These are phyloP conservation scores for Digitaria exilis DNA, from an alignment of 202 grass and related monocot species.

Conservation along the genomic window DNA sequence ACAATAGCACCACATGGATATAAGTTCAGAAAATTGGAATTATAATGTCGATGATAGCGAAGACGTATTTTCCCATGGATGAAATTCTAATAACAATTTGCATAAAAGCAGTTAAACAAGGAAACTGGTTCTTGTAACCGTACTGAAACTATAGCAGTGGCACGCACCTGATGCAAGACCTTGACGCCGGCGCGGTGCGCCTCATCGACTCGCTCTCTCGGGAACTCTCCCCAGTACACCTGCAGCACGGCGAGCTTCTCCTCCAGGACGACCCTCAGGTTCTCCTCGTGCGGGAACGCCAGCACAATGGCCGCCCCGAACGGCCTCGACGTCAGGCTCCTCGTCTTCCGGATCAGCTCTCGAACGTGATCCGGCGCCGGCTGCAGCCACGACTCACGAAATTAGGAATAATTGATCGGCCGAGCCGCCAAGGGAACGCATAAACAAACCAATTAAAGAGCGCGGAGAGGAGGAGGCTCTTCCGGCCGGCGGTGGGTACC, in stretches of 20 bases:
- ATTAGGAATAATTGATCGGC: not conserved
- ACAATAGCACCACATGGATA: not conserved
- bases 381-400: constrained; percentile 32
- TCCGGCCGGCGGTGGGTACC: constrained; percentile 32
- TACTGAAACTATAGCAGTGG: not conserved
- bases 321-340: constrained; percentile 67
- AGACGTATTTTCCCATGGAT: not conserved
- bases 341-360: constrained; percentile 72
- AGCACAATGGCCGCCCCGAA: constrained; percentile 79
- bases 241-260: constrained; percentile 81
- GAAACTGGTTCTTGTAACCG: not conserved
- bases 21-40: not conserved
- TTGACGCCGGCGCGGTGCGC: constrained; percentile 80
- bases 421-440: not conserved
- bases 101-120: not conserved
- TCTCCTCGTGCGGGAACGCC: constrained; percentile 76
- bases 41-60: not conserved
- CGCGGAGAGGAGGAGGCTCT: not conserved
- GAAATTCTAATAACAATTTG: not conserved
- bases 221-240: constrained; percentile 92
- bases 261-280: constrained; percentile 79
- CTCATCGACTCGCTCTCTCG: constrained; percentile 64
- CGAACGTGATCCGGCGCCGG: constrained; percentile 79
- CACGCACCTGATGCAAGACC: constrained; percentile 88
- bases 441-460: not conserved